Conservation (phyloP, 176 grass and related monocot species). For the Stipa capillata region DNA sequence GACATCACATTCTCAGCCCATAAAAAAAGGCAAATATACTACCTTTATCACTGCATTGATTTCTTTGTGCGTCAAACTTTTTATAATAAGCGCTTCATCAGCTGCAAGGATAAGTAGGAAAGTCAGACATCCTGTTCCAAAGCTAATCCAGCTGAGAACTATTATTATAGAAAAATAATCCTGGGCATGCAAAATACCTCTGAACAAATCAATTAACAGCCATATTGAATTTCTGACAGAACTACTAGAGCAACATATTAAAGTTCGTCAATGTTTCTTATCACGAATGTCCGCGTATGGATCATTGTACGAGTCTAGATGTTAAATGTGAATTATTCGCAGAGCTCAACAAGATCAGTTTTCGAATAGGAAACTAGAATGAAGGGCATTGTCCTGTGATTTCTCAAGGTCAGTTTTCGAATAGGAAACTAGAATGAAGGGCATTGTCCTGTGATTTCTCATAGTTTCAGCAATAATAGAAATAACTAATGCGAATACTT, state of each 20-base stretch:
- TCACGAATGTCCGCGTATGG: background rate
- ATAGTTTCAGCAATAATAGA: background rate
- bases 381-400: no score
- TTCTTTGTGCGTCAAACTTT: conserved; percentile 85
- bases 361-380: no score
- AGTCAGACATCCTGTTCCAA: conserved; percentile 4
- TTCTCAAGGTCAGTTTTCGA: no score
- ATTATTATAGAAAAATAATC: background rate
- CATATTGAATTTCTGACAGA: no score
- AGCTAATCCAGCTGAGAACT: no score
- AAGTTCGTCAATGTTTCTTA: background rate
- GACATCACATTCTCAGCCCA: conserved; percentile 13
- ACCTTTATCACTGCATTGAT: conserved; percentile 91
- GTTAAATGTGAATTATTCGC: background rate
- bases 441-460: background rate
- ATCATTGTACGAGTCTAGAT: background rate
- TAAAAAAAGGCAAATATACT: conserved; percentile 5
- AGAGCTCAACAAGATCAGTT: background rate
- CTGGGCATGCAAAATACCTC: background rate
- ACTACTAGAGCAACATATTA: no score
- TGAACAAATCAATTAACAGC: background rate
- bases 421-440: background rate
- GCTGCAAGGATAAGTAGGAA: conserved; percentile 43
- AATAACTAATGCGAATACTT: background rate
- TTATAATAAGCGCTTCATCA: conserved; percentile 96